Base-by-base conservation (phyloP, 148 eudicot genomes). In the Nyssa sinensis region DNA sequence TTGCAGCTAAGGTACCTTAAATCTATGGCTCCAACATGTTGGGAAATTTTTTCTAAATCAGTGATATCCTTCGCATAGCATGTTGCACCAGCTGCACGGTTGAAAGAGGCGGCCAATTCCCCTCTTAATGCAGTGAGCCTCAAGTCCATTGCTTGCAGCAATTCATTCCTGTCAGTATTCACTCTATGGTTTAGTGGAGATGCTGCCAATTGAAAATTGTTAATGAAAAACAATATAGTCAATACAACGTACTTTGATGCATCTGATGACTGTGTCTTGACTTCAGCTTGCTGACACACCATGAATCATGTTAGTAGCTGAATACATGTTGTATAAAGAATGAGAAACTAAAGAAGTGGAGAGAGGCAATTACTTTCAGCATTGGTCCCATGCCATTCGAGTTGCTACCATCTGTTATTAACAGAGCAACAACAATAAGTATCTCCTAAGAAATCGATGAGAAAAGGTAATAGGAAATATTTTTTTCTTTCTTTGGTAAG, bases 71-170 rank as follows among this genome's bases (percentile, higher is more conserved):
- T 75, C 71, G 67, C 10, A 51, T 89, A 84, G 69, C 86, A 73
- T 41, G 75, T 67, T 30, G 83, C 66, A 76, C 86, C 90, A 86
- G 87, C 85, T 78, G 93, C 92, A 76, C n/a, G n/a, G n/a, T 84
- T 84, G 78, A 93, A 84, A 74, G 93, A 81, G 75, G 90, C 62
- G 78, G 79, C 81, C 62, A 96, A 64, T 79, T 96, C 97, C 73
- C 77, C 93, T 49, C 84, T 80, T 65, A 96, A 76, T 66, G 92
- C 88, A 17, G 80, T 81, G 67, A 96, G 84, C 81, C 99, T 88
- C 72, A 92, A 84, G 80, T 91, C 93, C 87, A 96, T 84, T 64
- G 98, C 99, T 61, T 88, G 91, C 69, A 96, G 72, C 78, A 96
- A 82, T 83, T 91, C 99, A 83, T 96, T 88, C 90, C 99, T 96